Base-by-base conservation (phyloP, 1,139 yeast species). In the Suhomyces bokatorum region DNA sequence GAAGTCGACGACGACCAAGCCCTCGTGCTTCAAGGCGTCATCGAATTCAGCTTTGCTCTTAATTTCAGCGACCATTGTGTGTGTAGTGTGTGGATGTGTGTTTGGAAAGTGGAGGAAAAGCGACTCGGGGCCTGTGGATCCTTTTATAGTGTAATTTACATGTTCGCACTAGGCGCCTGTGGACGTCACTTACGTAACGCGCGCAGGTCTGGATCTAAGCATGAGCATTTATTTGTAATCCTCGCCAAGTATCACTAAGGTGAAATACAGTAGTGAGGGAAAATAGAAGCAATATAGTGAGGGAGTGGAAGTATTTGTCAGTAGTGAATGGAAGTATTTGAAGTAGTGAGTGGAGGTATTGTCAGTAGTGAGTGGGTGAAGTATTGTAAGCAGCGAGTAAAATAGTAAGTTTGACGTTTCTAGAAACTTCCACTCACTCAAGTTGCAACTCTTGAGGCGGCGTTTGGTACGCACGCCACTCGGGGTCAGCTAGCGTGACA, bases 1-100 rank as follows among this genome's bases (percentile, higher is more conserved):
- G 66, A 87, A 89, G 66, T 89, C 96, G 50, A 88, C 85, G 32
- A 87, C 95, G 54, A 87, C 81, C 64, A 85, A 69, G 49, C 85
- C 78, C 52, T 73, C 69, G 62, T 74, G 64, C 44, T 69, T 55
- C 57, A 85, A 74, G 53, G 82, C 85, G 47, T 74, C 69, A 43
- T 77, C 68, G 75, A 87, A 87, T 64, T 87, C 89, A 51, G 77
- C 77, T 51, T 70, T 70, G 49, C 80, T 62, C 35, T 67, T 56
- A 49, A 85, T 55, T 49, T 55, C 49, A 38, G 64, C 56, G 51
- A 70, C 75, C 80, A 74, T 75, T 62, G 49, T 69, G 36, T 20
- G 24, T 20, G 24, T 6, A 4, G 36, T 43, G 24, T 43, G 37
- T 24, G 7, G 24, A 24, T 34, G 26, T 28, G 9, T 12, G 26